phyloP scores from a whole-genome alignment of 2,329 filamentous ascomycete species.

The Achaetomium macrosporum region DNA sequence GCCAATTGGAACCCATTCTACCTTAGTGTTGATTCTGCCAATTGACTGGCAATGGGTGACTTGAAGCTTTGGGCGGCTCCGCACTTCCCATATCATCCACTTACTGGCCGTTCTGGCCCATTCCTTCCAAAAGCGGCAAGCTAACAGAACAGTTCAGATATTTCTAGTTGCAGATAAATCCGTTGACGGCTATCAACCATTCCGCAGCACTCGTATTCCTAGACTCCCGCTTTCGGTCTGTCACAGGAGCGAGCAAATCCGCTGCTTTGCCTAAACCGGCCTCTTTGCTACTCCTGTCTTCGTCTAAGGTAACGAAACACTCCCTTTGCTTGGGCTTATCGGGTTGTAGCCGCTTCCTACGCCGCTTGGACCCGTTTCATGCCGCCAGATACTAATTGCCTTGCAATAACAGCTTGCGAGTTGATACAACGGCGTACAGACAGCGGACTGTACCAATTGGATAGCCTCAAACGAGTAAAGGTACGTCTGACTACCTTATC shows the following conservation, averaged over 20 bases:
- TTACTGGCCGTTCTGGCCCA: background rate
- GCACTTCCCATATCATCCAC: background rate
- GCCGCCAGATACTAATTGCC: constrained; percentile 1
- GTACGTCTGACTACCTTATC: constrained; percentile 10
- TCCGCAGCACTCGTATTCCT: background rate
- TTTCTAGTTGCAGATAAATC: background rate
- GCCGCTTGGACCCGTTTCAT: constrained; percentile 7
- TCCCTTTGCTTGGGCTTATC: constrained; percentile 6
- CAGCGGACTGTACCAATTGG: background rate
- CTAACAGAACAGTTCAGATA: no score
- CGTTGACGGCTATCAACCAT: background rate
- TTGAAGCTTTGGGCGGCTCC: background rate
- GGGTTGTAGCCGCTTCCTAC: background rate
- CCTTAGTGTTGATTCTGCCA: no score
- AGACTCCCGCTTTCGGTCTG: background rate
- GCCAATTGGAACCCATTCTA: background rate
- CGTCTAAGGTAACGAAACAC: constrained; percentile 3
- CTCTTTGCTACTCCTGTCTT: background rate
- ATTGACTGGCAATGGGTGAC: background rate
- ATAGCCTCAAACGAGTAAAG: background rate
- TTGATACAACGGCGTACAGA: background rate
- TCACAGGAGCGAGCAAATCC: background rate
- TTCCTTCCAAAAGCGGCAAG: no score
- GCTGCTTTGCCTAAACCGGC: background rate
- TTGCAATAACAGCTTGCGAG: constrained; percentile 10